These are phyloP conservation scores for Harringtonia lauricola DNA, from an alignment of 2,329 filamentous ascomycete species.

Conservation along the genomic window DNA sequence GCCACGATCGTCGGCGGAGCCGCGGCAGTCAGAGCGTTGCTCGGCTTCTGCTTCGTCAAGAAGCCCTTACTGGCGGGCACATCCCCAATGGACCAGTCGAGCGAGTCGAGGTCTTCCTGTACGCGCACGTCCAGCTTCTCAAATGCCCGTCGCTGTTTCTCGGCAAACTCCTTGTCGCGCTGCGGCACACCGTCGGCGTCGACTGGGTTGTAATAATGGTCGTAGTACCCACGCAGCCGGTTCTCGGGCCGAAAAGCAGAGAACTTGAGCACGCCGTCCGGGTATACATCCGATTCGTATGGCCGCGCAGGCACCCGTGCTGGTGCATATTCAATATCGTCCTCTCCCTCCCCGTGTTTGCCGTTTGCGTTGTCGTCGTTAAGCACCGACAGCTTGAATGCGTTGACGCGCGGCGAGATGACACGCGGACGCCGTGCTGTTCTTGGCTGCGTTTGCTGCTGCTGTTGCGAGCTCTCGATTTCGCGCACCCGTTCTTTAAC, in stretches of 20 bases:
- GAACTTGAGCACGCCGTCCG: slow-evolving; percentile 43
- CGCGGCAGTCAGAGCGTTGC: not conserved
- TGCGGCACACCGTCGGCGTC: slow-evolving; percentile 57
- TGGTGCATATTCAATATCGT: slow-evolving; percentile 85
- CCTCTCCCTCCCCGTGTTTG: slow-evolving; percentile 36
- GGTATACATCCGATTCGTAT: slow-evolving; percentile 60
- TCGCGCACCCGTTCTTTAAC: slow-evolving; percentile 49
- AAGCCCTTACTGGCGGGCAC: slow-evolving; percentile 35
- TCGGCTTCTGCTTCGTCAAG: slow-evolving; percentile 15
- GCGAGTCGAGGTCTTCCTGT: slow-evolving; percentile 50
- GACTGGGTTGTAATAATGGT: slow-evolving; percentile 48
- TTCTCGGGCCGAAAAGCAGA: slow-evolving; percentile 48
- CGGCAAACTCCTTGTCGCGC: slow-evolving; percentile 48
- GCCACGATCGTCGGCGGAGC: slow-evolving; percentile 41
- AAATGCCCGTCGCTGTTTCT: slow-evolving; percentile 36
- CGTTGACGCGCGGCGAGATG: slow-evolving; percentile 37
- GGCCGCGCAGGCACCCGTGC: slow-evolving; percentile 56
- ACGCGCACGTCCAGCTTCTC: slow-evolving; percentile 56
- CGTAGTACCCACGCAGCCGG: slow-evolving; percentile 49
- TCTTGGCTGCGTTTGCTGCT: slow-evolving; percentile 26
- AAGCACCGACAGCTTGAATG: slow-evolving; percentile 53
- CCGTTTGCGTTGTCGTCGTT: slow-evolving; percentile 27
- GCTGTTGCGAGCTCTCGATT: slow-evolving; percentile 46
- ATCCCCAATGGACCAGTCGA: slow-evolving; percentile 49
- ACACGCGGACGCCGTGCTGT: slow-evolving; percentile 48